Conservation (phyloP, 345 rosid species). For the Eucalyptus tenuipes region DNA sequence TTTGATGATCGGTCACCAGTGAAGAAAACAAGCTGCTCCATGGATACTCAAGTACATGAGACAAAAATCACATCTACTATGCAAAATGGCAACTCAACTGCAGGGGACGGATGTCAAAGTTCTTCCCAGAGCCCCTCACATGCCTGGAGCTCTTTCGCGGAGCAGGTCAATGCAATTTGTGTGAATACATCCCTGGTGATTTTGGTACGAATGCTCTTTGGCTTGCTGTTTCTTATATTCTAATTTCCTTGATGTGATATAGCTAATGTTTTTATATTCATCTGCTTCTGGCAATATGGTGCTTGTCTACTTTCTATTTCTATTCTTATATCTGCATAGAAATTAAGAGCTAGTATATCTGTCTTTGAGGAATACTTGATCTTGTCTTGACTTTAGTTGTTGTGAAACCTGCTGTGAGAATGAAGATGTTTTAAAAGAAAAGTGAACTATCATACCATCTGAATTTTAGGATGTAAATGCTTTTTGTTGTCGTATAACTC, state of each 20-base stretch:
- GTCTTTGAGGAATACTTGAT: neutral
- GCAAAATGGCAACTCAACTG: slow-evolving; percentile 9
- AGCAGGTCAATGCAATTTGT: slow-evolving; percentile 73
- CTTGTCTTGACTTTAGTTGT: neutral
- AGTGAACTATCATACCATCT: neutral
- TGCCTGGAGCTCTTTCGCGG: slow-evolving; percentile 78
- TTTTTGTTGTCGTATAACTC: neutral
- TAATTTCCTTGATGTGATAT: neutral
- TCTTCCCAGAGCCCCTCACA: slow-evolving; percentile 29
- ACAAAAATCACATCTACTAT: neutral
- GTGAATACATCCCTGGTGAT: slow-evolving; percentile 74
- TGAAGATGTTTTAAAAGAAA: neutral
- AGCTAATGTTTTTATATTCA: neutral
- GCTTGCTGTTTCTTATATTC: neutral
- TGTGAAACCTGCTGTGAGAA: neutral
- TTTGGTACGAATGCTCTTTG: slow-evolving; percentile 39
- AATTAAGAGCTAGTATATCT: neutral
- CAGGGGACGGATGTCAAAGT: slow-evolving; percentile 7
- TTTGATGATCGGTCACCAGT: neutral
- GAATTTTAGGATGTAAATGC: neutral
- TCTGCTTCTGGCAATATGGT: neutral
- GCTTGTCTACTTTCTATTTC: neutral
- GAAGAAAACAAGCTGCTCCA: neutral
- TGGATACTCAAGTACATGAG: neutral
- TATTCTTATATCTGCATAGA: neutral